Percentiles rank a stretch among this genome's conserved stretches.
Evolutionary conservation across 352 stramenopile genomes (phyloP).

Genomic region (Elongisporangium senticosum): DNA sequence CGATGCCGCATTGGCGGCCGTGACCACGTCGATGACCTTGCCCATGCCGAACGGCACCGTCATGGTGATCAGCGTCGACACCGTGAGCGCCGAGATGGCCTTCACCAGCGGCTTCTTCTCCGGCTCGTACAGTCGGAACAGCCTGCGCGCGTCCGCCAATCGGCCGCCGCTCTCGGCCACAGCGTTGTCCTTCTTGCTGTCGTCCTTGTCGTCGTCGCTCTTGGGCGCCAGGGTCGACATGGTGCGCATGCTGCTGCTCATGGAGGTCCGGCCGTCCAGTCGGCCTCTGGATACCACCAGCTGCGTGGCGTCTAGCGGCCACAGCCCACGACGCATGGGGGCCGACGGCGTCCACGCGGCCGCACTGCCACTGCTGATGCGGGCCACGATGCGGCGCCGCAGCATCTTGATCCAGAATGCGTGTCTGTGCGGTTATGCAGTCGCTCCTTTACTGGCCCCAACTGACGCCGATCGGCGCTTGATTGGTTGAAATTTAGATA

Average conservation of each 20-base stretch:
- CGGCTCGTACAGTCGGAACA: slow-evolving; percentile 56
- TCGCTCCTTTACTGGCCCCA: neutral
- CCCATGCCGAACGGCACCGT: slow-evolving; percentile 78
- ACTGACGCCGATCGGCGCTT: neutral
- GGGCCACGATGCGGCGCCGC: neutral
- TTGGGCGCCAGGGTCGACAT: neutral
- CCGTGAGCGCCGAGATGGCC: slow-evolving; percentile 52
- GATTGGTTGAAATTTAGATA: neutral
- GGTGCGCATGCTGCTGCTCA: neutral
- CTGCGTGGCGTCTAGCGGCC: neutral
- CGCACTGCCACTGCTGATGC: neutral
- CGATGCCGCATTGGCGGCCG: slow-evolving; percentile 26
- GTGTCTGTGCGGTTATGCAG: neutral
- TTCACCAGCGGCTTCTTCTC: slow-evolving; percentile 63
- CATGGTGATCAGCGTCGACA: slow-evolving; percentile 76
- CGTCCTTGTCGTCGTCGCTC: neutral
- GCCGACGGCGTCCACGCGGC: neutral
- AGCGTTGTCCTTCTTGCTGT: neutral
- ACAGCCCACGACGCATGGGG: neutral
- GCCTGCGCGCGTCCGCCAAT: slow-evolving; percentile 21
- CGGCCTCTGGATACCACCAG: neutral
- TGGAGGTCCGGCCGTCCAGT: neutral
- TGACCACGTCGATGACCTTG: slow-evolving; percentile 75
- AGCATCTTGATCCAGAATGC: neutral
- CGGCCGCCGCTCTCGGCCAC: slow-evolving; percentile 1